Base-by-base conservation (phyloP, 2,329 filamentous ascomycete genomes). In the Dothideomycetes sp. region DNA sequence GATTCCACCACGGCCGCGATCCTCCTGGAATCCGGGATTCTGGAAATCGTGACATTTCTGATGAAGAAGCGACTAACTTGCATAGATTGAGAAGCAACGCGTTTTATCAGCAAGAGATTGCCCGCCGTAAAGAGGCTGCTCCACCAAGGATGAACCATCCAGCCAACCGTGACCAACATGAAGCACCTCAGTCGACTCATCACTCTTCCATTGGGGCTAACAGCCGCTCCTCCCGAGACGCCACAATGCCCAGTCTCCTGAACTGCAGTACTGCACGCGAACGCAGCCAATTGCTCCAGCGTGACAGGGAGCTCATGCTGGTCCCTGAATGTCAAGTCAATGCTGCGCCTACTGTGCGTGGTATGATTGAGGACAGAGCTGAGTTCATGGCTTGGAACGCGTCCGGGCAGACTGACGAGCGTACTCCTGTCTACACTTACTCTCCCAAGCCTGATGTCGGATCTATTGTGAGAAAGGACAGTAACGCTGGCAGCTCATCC, bases 341-440 rank as follows among this genome's bases (percentile, higher is more conserved):
- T 29, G 49, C 59, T 32, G 39, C 53, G 30, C 56, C 53, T 11
- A 66, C 64, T 1, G 47, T 48, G 9, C 57, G 65, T 40, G 62
- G 51, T 11, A 49, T 52, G 30, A 59, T 68, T 19, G 65, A 69
- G 48, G 54, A 58, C 16, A 53, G 52, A 19, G 50, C 48, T 2
- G 64, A 68, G 49, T 44, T 52, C 19, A 37, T 40, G 3, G 32
- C 44, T 19, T 51, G 52, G 30, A 32, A 53, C 39, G 36, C 56
- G 46, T 45, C 45, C 53, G 37, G 58, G 51, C 48, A 54, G 55
- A 45, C 54, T 51, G 53, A 59, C 50, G 45, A 49, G 34, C 50
- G 48, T 36, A 49, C 45, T 10, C 48, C 54, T 3, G 52, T 55
- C 16, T 51, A 49, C 44, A 44, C 37, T 14, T 49, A 46, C 19